Conservation (phyloP, 352 stramenopile species). For the Phytophthora ohioensis region DNA sequence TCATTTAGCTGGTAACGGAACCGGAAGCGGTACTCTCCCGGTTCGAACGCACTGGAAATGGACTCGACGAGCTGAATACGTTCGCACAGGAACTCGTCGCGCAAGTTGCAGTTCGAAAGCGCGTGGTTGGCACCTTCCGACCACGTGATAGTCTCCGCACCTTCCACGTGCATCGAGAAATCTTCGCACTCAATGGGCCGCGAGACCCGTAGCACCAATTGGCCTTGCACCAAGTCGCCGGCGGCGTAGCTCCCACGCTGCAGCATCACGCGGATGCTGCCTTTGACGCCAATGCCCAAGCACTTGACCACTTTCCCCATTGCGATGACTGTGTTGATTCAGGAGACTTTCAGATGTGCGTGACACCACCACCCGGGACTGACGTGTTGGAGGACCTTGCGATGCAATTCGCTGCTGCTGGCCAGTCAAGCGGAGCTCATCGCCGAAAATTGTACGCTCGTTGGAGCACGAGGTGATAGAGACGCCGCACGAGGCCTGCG, state of each 20-base stretch:
- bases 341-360: conserved; percentile 29
- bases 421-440: conserved; percentile 22
- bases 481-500: conserved; percentile 12
- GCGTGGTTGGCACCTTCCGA: conserved; percentile 37
- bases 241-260: conserved; percentile 33
- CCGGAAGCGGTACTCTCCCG: conserved; percentile 36
- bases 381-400: not conserved
- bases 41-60: conserved; percentile 23
- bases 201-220: conserved; percentile 30
- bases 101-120: conserved; percentile 25
- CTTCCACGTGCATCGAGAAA: conserved; percentile 35
- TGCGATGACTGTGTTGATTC: not conserved
- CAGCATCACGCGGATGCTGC: conserved; percentile 26
- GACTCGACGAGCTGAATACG: conserved; percentile 19
- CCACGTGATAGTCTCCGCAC: conserved; percentile 29
- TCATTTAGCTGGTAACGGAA: conserved; percentile 47
- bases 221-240: conserved; percentile 38
- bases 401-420: not conserved
- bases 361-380: no score
- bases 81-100: conserved; percentile 35
- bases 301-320: conserved; percentile 41
- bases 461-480: conserved; percentile 30
- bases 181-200: conserved; percentile 28
- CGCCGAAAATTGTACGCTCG: conserved; percentile 10
- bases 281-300: conserved; percentile 33